Evolutionary conservation across 805 yeast genomes (phyloP).

Genomic region (Candida odintsovae): DNA sequence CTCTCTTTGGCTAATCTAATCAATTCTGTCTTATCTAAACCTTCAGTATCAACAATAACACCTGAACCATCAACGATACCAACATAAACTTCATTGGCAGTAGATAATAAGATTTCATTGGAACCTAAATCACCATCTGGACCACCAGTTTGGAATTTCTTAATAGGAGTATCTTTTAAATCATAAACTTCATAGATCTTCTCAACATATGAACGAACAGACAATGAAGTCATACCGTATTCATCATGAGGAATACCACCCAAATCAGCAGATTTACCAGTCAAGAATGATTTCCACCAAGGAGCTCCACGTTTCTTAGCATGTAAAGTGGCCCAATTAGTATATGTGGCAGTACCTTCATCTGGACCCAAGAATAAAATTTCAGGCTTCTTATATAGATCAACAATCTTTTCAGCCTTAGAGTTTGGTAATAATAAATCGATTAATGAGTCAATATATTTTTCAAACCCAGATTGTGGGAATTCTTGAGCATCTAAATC

Average conservation of each 20-base stretch:
- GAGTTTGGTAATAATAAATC: conserved; percentile 74
- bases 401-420: conserved; percentile 84
- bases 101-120: conserved; percentile 84
- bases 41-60: conserved; percentile 86
- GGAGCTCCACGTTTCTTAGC: conserved; percentile 90
- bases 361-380: conserved; percentile 98
- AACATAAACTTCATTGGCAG: conserved; percentile 70
- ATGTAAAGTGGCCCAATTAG: conserved; percentile 96
- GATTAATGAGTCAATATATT: conserved; percentile 86
- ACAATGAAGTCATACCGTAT: conserved; percentile 95
- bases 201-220: conserved; percentile 88
- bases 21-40: conserved; percentile 77
- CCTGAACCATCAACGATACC: conserved; percentile 96
- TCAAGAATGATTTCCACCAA: conserved; percentile 98
- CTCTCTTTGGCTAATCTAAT: conserved; percentile 72
- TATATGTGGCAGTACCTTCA: conserved; percentile 94
- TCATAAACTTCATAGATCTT: conserved; percentile 77
- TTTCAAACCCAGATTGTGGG: conserved; percentile 81
- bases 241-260: conserved; percentile 99
- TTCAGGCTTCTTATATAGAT: conserved; percentile 77
- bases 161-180: conserved; percentile 51
- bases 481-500: conserved; percentile 66
- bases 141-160: conserved; percentile 95
- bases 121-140: conserved; percentile 98
- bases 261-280: conserved; percentile 85